Evolutionary conservation across 1,284 basidiomycete species (phyloP).

Genomic region (Pholiota adiposa): DNA sequence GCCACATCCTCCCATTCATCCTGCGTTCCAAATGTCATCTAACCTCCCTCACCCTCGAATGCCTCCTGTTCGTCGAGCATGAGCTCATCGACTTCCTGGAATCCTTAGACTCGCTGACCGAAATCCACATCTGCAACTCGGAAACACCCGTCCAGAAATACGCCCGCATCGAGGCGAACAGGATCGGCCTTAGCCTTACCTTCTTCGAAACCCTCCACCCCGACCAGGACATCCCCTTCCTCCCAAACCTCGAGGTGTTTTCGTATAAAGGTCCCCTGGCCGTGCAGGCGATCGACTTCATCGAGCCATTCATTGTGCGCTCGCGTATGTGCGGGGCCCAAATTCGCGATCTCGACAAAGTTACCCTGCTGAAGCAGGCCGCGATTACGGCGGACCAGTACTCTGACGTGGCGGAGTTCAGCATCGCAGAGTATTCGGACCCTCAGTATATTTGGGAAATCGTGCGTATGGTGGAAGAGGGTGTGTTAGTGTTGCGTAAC

Average conservation of each 20-base stretch:
- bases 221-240: conserved; percentile 8
- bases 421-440: conserved; percentile 20
- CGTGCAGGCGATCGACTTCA: conserved; percentile 17
- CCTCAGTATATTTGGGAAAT: conserved; percentile 20
- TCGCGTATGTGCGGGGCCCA: conserved; percentile 15
- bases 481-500: conserved; percentile 13
- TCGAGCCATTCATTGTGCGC: conserved; percentile 21
- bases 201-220: conserved; percentile 21
- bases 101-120: conserved; percentile 3
- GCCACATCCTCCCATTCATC: conserved; percentile 7
- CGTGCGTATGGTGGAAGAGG: conserved; percentile 16
- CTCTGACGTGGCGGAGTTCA: conserved; percentile 9
- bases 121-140: conserved; percentile 15
- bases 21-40: conserved; percentile 11
- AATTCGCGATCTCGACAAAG: not conserved
- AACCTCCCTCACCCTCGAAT: conserved; percentile 13
- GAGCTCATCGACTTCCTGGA: conserved; percentile 15
- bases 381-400: conserved; percentile 15
- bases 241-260: conserved; percentile 15
- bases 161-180: not conserved
- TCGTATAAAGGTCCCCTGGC: conserved; percentile 17
- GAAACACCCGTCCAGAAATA: not conserved
- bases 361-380: conserved; percentile 12
- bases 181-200: conserved; percentile 4
- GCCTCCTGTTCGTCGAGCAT: conserved; percentile 4